These are phyloP conservation scores for Ensete glaucum DNA, from an alignment of 176 grass and related monocot genomes.

Conservation along the genomic window DNA sequence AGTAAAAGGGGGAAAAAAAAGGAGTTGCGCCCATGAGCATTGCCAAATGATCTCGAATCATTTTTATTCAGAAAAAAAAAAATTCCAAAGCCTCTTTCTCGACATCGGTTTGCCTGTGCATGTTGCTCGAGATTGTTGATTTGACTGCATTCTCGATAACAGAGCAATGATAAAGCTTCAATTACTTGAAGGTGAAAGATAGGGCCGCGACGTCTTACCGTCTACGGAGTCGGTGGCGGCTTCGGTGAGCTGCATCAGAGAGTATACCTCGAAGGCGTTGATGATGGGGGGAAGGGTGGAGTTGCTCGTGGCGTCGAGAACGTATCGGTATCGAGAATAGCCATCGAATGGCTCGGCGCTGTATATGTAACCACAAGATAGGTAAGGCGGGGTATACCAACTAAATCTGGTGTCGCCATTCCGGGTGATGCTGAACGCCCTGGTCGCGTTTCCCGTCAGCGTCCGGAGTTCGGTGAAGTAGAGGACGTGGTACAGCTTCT, in stretches of 20 bases:
- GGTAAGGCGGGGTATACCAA: neutral
- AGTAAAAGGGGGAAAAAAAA: too few species aligned
- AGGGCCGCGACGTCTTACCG: neutral
- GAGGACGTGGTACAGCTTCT: neutral
- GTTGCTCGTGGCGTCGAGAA: rapidly evolving
- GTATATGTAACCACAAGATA: neutral
- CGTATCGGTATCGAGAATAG: neutral
- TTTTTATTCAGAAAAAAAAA: too few species aligned
- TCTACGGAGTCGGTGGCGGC: neutral
- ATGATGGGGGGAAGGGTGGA: conserved; percentile 16
- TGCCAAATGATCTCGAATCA: too few species aligned
- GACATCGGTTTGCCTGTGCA: too few species aligned
- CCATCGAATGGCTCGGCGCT: neutral
- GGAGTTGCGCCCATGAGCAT: too few species aligned
- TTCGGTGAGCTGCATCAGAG: neutral
- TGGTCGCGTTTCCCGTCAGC: neutral
- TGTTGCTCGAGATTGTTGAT: too few species aligned
- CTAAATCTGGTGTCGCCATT: neutral
- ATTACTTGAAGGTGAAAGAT: too few species aligned
- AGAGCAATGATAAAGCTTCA: too few species aligned
- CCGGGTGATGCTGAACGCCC: neutral
- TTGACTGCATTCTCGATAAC: too few species aligned
- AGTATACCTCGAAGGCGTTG: conserved; percentile 20
- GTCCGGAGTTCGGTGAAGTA: neutral
- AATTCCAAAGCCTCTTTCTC: too few species aligned